Base-by-base conservation (phyloP, 2,329 filamentous ascomycete species). In the Aspergillus pseudotamarii region DNA sequence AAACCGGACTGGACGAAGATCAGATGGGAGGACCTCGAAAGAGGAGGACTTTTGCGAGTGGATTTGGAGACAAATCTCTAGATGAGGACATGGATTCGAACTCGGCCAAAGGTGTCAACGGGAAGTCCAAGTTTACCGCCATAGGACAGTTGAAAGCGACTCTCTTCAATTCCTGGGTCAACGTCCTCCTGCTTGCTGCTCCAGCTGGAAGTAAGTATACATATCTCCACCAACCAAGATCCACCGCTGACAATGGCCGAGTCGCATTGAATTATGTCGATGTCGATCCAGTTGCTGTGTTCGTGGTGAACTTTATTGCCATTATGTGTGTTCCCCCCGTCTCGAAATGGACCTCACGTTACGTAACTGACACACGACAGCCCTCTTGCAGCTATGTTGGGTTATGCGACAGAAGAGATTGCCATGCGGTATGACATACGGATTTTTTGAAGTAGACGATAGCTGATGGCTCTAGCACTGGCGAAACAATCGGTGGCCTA, bases 291-390 rank as follows among this genome's bases (percentile, higher is more conserved):
- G 83, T 90, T 62, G 85, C 84, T 23, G 83, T 95, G 54, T 97
- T 97, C 72, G 87, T 94, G 61, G 86, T 97, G 78, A 97, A 97
- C 81, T 97, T 97, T 72, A 86, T 97, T 67, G 94, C 94, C 65
- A 97, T 97, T 69, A 89, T 97, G 76, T 78, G 70, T 57, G 74
- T 59, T 46, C 60, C 23, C 45, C 11, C 16, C 6, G 5, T 32
- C 45, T 10, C 4, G 2, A 30, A n/a, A 58, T 12, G 32, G 45
- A 48, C 14, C 21, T n/a, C 23, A 56, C 45, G 16, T 9, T 59
- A 53, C 12, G 19, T 26, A 26, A 48, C 51, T 55, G 32, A 55
- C 32, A 55, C 9, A 30, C 4, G 21, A 51, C 54, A 78, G 76
- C 63, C 94, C 94, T 0, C 84, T 97, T 46, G 94, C 94, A 3